Percentiles rank a stretch among this genome's conserved stretches.
Conservation (phyloP, 805 yeast species). For the Lachancea sp. region DNA sequence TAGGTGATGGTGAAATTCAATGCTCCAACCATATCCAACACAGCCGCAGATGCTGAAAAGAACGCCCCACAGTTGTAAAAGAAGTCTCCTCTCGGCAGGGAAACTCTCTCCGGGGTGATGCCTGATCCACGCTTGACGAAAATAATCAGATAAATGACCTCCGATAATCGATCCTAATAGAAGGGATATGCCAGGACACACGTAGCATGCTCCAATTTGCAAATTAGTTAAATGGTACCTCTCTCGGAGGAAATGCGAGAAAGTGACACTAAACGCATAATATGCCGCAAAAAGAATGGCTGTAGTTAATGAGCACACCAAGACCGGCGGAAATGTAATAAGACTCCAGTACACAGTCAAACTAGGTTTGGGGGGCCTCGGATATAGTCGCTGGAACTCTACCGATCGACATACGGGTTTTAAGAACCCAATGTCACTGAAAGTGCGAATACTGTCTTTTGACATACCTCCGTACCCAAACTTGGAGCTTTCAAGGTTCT, state of each 20-base stretch:
- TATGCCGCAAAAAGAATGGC: constrained; percentile 49
- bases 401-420: constrained; percentile 23
- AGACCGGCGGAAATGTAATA: constrained; percentile 39
- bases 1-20: constrained; percentile 36
- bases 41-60: constrained; percentile 39
- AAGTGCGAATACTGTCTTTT: background rate
- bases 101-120: constrained; percentile 26
- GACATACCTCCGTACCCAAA: background rate
- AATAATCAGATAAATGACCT: constrained; percentile 42
- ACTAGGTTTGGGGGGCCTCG: constrained; percentile 43
- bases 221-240: constrained; percentile 35
- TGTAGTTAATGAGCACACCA: constrained; percentile 41
- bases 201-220: constrained; percentile 40
- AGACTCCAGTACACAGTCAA: constrained; percentile 34
- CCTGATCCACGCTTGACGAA: constrained; percentile 29
- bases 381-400: constrained; percentile 29
- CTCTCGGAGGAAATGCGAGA: constrained; percentile 36
- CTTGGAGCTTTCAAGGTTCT: background rate
- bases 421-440: constrained; percentile 23
- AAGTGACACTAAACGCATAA: constrained; percentile 48
- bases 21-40: constrained; percentile 49
- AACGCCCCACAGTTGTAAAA: constrained; percentile 41
- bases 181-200: constrained; percentile 48
- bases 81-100: constrained; percentile 43
- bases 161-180: constrained; percentile 44